Percentiles rank a stretch among this genome's conserved stretches.
These are phyloP conservation scores for Barnettozyma californica DNA, from an alignment of 805 yeast species.

Conservation along the genomic window DNA sequence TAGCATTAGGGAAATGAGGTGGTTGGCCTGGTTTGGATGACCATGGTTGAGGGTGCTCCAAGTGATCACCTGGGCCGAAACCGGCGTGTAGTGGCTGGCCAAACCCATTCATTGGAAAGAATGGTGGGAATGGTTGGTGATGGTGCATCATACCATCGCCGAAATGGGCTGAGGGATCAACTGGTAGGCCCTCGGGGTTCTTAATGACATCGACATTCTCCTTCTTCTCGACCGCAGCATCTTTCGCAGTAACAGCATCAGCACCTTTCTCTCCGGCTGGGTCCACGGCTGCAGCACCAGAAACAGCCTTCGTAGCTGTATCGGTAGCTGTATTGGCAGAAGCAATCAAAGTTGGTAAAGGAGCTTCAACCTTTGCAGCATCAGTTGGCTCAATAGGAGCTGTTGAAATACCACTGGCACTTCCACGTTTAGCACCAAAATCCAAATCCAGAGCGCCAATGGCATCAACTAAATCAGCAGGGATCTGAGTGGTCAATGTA, in stretches of 20 bases:
- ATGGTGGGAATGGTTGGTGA: constrained; percentile 24
- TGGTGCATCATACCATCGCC: constrained; percentile 8
- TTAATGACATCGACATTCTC: background rate
- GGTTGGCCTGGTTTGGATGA: constrained; percentile 19
- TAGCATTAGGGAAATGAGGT: constrained; percentile 13
- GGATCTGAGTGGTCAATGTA: constrained; percentile 8
- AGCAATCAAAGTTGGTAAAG: constrained; percentile 28
- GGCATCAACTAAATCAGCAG: constrained; percentile 22
- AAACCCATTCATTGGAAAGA: constrained; percentile 25
- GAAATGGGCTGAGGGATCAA: constrained; percentile 20
- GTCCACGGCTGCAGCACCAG: background rate
- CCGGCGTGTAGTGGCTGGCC: constrained; percentile 24
- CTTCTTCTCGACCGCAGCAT: background rate
- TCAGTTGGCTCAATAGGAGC: constrained; percentile 3
- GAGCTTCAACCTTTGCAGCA: constrained; percentile 19
- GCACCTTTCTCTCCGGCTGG: background rate
- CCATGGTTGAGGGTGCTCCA: constrained; percentile 22
- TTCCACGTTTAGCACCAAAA: constrained; percentile 14
- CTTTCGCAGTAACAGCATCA: constrained; percentile 21
- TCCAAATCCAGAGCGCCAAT: constrained; percentile 24
- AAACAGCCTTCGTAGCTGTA: background rate
- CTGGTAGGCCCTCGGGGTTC: background rate
- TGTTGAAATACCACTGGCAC: constrained; percentile 5
- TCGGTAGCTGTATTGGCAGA: background rate
- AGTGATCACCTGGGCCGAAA: constrained; percentile 16